Evolutionary conservation across 441 rosid species (phyloP), one percentile per base, ranked within the genome.

Genomic region (Populus hybrid): DNA sequence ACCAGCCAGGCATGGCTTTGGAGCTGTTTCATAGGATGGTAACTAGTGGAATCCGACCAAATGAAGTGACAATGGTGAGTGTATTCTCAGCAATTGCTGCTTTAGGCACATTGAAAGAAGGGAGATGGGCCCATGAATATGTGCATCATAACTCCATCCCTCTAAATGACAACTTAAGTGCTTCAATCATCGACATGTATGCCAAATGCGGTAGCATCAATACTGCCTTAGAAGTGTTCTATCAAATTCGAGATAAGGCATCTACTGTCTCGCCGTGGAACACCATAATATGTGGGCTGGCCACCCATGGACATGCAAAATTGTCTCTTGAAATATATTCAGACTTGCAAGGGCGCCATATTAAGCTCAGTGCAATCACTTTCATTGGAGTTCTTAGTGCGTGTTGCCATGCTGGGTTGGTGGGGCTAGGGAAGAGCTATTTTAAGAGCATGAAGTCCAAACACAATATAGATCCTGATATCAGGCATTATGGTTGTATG

Each of bases 161-260:
- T 71, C 83, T 82, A 20, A 89, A 79, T 36, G 91, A 88, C 82
- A 94, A 89, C 82, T 84, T 93, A 75, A 85, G 89, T 64, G 94
- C 97, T 74, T 88, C 97, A 65, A 81, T 94, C 42, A 89, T 94
- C 20, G 94, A 94, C 84, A 94, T 94, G 98, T 94, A 94, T 42
- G 91, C 94, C 46, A 94, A 94, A 90, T 91, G 97, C 20, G 91
- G 98, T 38, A 93, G 94, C 86, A 88, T 91, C 67, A 79, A 81
- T 69, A 75, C 86, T 70, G 97, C 95, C 63, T 78, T 93, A 67
- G 84, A 85, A 72, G 80, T 90, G 38, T 94, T 94, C 82, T 76
- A 78, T 79, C 81, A 79, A 75, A 82, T 91, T 72, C 84, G 68
- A 68, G 91, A 88, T 42, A 71, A 78, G 68, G 79, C 74, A 46